Percentiles rank a stretch among this genome's conserved stretches.
phyloP scores from a whole-genome alignment of 2,329 filamentous ascomycete species.

The Cladorrhinum sp. region DNA sequence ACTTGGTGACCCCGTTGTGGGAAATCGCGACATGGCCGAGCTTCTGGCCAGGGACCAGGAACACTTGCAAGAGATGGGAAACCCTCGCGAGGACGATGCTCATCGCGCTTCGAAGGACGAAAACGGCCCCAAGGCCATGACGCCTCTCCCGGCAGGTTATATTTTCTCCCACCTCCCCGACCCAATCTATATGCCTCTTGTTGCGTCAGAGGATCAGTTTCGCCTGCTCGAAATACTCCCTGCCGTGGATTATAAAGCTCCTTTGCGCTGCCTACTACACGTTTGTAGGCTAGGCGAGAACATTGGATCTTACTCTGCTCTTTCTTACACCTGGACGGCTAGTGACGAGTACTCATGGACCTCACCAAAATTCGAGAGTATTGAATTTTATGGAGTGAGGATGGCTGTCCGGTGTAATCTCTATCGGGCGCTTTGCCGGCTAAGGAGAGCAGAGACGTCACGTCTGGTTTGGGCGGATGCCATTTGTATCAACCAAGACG shows the following conservation, averaged over 20 bases:
- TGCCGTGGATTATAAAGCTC: not conserved
- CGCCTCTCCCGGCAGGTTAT: not conserved
- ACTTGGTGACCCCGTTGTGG: no score
- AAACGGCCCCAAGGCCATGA: not conserved
- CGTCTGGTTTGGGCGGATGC: not conserved
- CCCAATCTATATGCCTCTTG: not conserved
- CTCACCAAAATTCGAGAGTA: not conserved
- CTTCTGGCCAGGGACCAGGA: no score
- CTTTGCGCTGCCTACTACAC: not conserved
- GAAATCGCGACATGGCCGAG: no score
- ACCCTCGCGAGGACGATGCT: no score
- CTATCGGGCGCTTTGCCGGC: not conserved
- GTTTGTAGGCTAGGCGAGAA: not conserved
- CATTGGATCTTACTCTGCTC: not conserved
- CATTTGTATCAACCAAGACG: not conserved
- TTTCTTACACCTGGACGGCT: not conserved
- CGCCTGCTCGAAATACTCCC: not conserved
- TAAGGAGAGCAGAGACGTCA: not conserved
- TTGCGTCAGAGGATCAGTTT: not conserved
- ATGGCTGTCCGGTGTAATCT: not conserved
- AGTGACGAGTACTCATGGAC: not conserved
- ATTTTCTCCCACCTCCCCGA: no score
- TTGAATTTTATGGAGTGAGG: not conserved
- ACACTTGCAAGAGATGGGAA: no score
- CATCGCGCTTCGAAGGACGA: no score